phyloP scores from a whole-genome alignment of 768 basidiomycete genomes.

The Collybiopsis luxurians region DNA sequence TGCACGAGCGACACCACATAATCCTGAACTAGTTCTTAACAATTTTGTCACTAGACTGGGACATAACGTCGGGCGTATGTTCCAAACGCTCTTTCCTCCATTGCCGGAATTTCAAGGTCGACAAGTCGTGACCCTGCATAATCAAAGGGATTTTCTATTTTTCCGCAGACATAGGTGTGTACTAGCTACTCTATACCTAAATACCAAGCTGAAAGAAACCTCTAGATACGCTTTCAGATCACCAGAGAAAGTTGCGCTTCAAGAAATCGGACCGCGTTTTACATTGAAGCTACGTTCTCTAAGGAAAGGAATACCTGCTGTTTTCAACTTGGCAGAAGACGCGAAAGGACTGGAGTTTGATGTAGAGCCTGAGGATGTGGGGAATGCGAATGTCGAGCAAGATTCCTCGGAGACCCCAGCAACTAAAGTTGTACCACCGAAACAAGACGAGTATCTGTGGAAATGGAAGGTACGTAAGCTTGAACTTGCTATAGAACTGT shows the following conservation, averaged over 20 bases:
- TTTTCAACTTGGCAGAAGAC: slow-evolving; percentile 65
- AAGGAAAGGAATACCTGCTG: slow-evolving; percentile 84
- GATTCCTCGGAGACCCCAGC: slow-evolving; percentile 12
- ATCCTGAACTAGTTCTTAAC: slow-evolving; percentile 94
- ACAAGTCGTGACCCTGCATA: slow-evolving; percentile 96
- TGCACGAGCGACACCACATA: slow-evolving; percentile 87
- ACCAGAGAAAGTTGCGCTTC: slow-evolving; percentile 85
- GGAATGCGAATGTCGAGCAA: slow-evolving; percentile 10
- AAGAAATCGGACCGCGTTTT: slow-evolving; percentile 98
- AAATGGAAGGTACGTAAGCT: slow-evolving; percentile 74
- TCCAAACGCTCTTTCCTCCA: slow-evolving; percentile 95
- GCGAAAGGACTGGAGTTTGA: slow-evolving; percentile 56
- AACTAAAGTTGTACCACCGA: slow-evolving; percentile 45
- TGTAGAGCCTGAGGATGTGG: slow-evolving; percentile 25
- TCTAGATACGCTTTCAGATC: slow-evolving; percentile 88
- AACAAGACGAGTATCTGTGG: slow-evolving; percentile 82
- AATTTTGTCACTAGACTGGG: slow-evolving; percentile 93
- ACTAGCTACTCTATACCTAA: slow-evolving; percentile 11
- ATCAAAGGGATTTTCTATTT: slow-evolving; percentile 97
- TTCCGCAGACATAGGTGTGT: slow-evolving; percentile 90
- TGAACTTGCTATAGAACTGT: neutral
- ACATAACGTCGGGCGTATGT: slow-evolving; percentile 90
- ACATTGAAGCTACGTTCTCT: slow-evolving; percentile 91
- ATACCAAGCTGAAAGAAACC: neutral
- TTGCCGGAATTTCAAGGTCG: slow-evolving; percentile 93